Base-by-base conservation (phyloP, 495 filamentous ascomycete species). In the Chaetomidium leptoderma region DNA sequence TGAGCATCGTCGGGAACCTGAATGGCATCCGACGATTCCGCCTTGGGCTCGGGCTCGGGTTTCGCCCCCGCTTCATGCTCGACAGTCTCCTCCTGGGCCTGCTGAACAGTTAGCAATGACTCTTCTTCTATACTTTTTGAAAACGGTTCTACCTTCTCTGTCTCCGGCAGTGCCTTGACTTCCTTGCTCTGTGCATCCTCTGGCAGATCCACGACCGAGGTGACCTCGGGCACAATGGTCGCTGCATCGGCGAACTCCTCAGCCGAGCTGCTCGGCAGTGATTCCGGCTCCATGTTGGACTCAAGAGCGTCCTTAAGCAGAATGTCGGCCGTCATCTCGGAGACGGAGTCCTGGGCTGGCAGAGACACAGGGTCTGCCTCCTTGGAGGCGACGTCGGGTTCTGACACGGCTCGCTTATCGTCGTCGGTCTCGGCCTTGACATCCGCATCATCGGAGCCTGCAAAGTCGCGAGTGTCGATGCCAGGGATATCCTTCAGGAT, bases 121-220 rank as follows among this genome's bases (percentile, higher is more conserved):
- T 49, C 60, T 56, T 21, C 49, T 58, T 55, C 44, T 60, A 27
- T 46, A 48, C 19, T n/a, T 33, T 29, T 33, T 0, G 29, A 49
- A 19, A 37, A 9, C 17, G 64, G 66, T 52, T 62, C 62, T 66
- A 66, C 66, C 66, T 69, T 65, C 59, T 66, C 61, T 58, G 58
- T 55, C 51, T 62, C 62, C 27, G 56, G 53, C 55, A 61, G 48
- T 19, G 55, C 46, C 60, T 59, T 56, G 6, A 42, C 42, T 26
- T 58, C 60, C 48, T 53, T 48, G 33, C 17, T 33, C 32, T 33
- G 36, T 19, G 13, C 29, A 40, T 7, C 29, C 16, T 51, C 36
- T 39, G 45, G 33, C 57, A n/a, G 3, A 17, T 21, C 45, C 14
- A 50, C 35, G 6, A 13, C 58, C 1, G 29, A n/a, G 37, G 21